These are phyloP conservation scores for Corinectria fuckeliana DNA, from an alignment of 2,329 filamentous ascomycete species.

Conservation along the genomic window DNA sequence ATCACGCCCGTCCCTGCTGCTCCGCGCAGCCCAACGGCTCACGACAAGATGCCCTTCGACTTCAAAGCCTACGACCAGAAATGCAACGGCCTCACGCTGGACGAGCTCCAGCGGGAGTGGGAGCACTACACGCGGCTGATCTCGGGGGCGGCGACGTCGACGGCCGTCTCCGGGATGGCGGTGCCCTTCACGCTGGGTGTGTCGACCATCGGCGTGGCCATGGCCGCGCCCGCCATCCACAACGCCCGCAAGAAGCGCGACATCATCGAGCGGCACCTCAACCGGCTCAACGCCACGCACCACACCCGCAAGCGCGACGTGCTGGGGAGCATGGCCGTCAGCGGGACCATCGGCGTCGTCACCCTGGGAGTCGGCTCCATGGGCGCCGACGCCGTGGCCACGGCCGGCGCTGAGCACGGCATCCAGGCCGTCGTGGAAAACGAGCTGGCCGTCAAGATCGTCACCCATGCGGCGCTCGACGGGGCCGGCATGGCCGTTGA, in stretches of 20 bases:
- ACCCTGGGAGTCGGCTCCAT: conserved; percentile 46
- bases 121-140: conserved; percentile 52
- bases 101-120: conserved; percentile 50
- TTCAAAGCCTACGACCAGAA: conserved; percentile 49
- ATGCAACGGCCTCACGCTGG: conserved; percentile 44
- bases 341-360: conserved; percentile 45
- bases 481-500: conserved; percentile 45
- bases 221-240: conserved; percentile 48
- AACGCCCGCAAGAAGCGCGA: conserved; percentile 51
- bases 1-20: neutral
- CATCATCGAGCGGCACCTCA: conserved; percentile 49
- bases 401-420: conserved; percentile 45
- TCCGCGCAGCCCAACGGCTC: neutral
- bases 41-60: conserved; percentile 47
- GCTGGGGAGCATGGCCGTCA: conserved; percentile 47
- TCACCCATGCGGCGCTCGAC: conserved; percentile 46
- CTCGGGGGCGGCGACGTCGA: conserved; percentile 48
- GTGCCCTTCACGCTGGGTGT: conserved; percentile 48
- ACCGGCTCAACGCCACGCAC: conserved; percentile 42
- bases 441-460: conserved; percentile 45
- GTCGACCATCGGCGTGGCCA: conserved; percentile 47
- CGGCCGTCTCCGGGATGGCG: conserved; percentile 47
- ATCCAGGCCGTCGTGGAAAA: conserved; percentile 38
- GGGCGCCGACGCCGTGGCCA: conserved; percentile 45
- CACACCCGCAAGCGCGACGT: conserved; percentile 50